Evolutionary conservation across 2,329 filamentous ascomycete genomes (phyloP).

Genomic region (Pseudocercospora eumusae): DNA sequence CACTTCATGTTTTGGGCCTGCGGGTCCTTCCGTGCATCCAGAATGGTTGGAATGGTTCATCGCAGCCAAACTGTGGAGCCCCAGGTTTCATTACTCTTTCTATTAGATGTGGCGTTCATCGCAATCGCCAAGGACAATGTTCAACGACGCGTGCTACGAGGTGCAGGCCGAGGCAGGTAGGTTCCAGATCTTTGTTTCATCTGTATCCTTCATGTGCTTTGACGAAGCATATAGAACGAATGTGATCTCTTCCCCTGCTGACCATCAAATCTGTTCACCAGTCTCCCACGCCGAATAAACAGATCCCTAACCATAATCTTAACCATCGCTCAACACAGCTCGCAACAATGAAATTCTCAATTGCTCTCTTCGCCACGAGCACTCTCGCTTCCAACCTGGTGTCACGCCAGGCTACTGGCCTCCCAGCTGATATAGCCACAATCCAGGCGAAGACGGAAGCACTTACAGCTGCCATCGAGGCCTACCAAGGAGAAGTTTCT

Average conservation of each 20-base stretch:
- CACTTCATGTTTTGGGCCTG: slow-evolving; percentile 6
- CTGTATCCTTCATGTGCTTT: slow-evolving; percentile 8
- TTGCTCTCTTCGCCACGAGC: slow-evolving; percentile 18
- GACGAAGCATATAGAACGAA: neutral
- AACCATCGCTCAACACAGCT: neutral
- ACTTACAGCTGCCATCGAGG: slow-evolving; percentile 14
- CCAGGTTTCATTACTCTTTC: slow-evolving; percentile 10
- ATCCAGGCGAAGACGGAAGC: slow-evolving; percentile 6
- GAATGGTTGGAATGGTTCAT: neutral
- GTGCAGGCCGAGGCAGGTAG: slow-evolving; percentile 5
- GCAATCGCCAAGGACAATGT: neutral
- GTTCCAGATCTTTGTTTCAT: neutral
- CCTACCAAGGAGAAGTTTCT: slow-evolving; percentile 14
- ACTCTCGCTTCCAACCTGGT: slow-evolving; percentile 15
- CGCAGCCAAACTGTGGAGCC: slow-evolving; percentile 11
- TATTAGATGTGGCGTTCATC: slow-evolving; percentile 9
- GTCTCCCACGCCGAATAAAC: neutral
- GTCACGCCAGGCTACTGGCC: slow-evolving; percentile 14
- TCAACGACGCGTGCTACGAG: neutral
- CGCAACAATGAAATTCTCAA: slow-evolving; percentile 18
- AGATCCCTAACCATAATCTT: neutral
- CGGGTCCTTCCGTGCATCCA: slow-evolving; percentile 11
- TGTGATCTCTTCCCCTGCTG: neutral
- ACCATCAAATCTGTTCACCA: no score
- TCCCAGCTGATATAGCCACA: slow-evolving; percentile 7